Conservation (phyloP, 768 basidiomycete genomes). For the Leucosporidium creatinivorum region DNA sequence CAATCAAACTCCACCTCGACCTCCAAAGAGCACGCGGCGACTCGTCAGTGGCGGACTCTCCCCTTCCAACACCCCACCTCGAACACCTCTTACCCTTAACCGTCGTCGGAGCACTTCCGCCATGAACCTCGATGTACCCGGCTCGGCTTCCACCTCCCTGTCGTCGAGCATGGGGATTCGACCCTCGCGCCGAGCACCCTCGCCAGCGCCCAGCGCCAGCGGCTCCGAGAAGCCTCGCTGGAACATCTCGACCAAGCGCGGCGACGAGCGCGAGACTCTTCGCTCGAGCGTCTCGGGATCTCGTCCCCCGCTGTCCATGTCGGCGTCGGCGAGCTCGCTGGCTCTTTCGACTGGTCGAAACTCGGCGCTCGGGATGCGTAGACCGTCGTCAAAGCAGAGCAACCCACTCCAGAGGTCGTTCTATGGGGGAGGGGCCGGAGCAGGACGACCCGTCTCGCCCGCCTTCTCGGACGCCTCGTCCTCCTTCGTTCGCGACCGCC, state of each 20-base stretch:
- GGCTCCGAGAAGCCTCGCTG: constrained; percentile 20
- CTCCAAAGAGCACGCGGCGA: constrained; percentile 19
- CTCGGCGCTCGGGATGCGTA: constrained; percentile 8
- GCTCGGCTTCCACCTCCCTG: not conserved
- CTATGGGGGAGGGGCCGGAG: not conserved
- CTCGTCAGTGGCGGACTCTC: constrained; percentile 3
- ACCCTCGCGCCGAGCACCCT: not conserved
- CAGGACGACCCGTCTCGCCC: constrained; percentile 11
- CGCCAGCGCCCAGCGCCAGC: constrained; percentile 3
- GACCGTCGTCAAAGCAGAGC: constrained; percentile 7
- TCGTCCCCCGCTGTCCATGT: not conserved
- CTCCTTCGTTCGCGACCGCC: constrained; percentile 7
- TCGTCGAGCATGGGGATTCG: not conserved
- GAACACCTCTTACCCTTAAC: not conserved
- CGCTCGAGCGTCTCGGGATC: not conserved
- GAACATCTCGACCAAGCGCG: constrained; percentile 26
- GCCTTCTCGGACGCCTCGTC: constrained; percentile 27
- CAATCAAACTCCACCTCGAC: constrained; percentile 8
- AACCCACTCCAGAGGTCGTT: constrained; percentile 16
- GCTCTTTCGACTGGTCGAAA: not conserved
- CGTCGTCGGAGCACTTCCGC: constrained; percentile 6
- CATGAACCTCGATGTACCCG: not conserved
- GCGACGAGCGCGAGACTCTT: constrained; percentile 3
- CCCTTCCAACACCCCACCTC: not conserved
- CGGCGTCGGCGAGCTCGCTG: not conserved